Evolutionary conservation across 2,329 filamentous ascomycete species (phyloP), one percentile per base, ranked within the genome.

Genomic region (Trichoderma sp.): DNA sequence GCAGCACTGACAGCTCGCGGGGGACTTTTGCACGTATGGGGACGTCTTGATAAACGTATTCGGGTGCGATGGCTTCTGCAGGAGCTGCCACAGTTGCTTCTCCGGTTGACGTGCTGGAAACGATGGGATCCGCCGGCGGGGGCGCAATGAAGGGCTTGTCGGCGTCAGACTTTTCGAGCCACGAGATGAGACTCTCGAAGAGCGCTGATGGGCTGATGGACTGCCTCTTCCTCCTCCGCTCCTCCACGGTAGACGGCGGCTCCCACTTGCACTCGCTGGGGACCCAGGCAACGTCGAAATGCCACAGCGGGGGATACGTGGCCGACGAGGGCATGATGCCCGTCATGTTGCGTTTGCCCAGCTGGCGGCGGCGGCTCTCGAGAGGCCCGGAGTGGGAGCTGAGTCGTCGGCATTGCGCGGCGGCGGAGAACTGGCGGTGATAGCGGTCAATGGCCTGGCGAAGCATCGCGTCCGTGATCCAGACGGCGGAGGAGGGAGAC

Each of bases 281-380:
- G 59, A 81, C 78, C 6, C 79, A 72, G 1, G 80, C 73, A 26
- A 79, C 75, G 14, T 79, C 76, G 52, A 84, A 77, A 0, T 79
- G 77, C 84, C 83, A 86, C 7, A 77, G 71, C 1, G 80, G 77
- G 17, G 78, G 73, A 19, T 74, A 75, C 7, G 75, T 69, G 4
- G 72, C 71, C 24, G 78, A 72, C 9, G 76, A 71, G 28, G 81
- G 78, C 63, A 82, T 75, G 65, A 84, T 73, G 59, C 80, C 83
- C 21, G 81, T 83, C 78, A 87, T 84, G 59, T 79, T 80, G 63
- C 85, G 80, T 71, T 79, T 85, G 43, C 83, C 83, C 21, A 82
- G 70, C 7, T 81, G 82, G 30, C 82, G 82, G 30, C 82, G 80
- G 34, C 82, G 80, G 70, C 78, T 81, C 74, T 87, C 85, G 67